Conservation (phyloP, 768 basidiomycete genomes). For the Hypholoma sublateritium region DNA sequence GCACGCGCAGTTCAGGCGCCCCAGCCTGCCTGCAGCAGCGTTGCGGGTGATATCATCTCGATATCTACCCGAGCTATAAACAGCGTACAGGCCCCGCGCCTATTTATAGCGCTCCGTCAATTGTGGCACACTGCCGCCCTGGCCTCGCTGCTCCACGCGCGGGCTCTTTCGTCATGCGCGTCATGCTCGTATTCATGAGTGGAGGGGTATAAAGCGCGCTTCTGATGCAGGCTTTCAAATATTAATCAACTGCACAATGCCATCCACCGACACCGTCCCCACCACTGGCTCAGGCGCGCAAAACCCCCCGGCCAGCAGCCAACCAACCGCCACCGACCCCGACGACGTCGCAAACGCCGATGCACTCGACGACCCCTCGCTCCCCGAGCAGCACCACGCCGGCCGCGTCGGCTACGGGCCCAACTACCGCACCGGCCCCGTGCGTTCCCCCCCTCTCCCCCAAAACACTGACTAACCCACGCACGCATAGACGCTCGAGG, state of each 20-base stretch:
- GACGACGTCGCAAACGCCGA: not conserved
- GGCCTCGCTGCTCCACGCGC: not conserved
- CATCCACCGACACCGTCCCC: not conserved
- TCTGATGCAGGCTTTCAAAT: not conserved
- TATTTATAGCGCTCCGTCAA: too few relatives aligned
- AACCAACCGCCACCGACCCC: not conserved
- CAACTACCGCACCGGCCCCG: constrained; percentile 33
- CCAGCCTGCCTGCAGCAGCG: not conserved
- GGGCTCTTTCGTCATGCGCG: constrained; percentile 13
- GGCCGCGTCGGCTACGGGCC: constrained; percentile 46
- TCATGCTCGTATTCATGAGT: constrained; percentile 2
- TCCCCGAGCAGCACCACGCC: constrained; percentile 44
- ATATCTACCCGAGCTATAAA: not conserved
- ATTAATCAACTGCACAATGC: not conserved
- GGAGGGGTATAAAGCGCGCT: not conserved
- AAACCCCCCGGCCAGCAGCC: not conserved
- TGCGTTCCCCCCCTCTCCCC: constrained; percentile 18
- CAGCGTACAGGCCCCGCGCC: not conserved
- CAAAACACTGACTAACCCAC: not conserved
- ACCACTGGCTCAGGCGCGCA: not conserved
- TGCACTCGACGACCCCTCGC: constrained; percentile 5
- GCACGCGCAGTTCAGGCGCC: not conserved
- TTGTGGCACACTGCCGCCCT: too few relatives aligned
- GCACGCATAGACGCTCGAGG: constrained; percentile 22
- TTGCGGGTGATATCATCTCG: not conserved